Base-by-base conservation (phyloP, 2,329 filamentous ascomycete genomes). In the Boeremia exigua region DNA sequence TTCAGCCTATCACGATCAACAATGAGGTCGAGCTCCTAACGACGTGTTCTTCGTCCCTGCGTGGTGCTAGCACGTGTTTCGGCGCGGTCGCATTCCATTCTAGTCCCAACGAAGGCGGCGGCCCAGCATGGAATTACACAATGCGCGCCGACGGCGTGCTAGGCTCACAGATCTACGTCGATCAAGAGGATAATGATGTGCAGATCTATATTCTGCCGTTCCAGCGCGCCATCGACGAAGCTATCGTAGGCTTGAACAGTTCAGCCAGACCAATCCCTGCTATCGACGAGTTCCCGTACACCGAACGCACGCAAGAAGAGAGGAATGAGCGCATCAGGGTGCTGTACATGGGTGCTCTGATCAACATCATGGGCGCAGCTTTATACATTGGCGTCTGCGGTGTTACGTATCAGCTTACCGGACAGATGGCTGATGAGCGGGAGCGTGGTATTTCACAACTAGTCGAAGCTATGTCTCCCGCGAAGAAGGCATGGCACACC, bases 381-480 rank as follows among this genome's bases (percentile, higher is more conserved):
- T 92, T 96, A 69, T 87, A 96, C 66, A 85, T 92, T 45, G 89
- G 87, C 17, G 83, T 95, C 50, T 87, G 95, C 40, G 91, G 91
- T 50, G 84, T 96, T 25, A 88, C 88, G 33, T 97, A 96, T 72
- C 92, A 97, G 68, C 80, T 96, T 53, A 91, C 91, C 0, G 93
- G 93, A 8, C 87, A 93, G 66, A 88, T 96, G 72, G 92, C 93
- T 7, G 86, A 88, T 2, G 93, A 97, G 76, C 82, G 93, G 52
- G 93, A 97, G 78, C 81, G 87, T 14, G 93, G 92, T 54, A 95
- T 96, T 84, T 91, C 91, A 4, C 90, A 92, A 60, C 81, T 97
- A 27, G 86, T 97, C 38, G 93, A 97, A 75, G 89, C 91, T 50
- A 96, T 96, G 91, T 93, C 95, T 81, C 89, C 91, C 0, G 90